Base-by-base conservation (phyloP, 768 basidiomycete species). In the Crucibulum laeve region DNA sequence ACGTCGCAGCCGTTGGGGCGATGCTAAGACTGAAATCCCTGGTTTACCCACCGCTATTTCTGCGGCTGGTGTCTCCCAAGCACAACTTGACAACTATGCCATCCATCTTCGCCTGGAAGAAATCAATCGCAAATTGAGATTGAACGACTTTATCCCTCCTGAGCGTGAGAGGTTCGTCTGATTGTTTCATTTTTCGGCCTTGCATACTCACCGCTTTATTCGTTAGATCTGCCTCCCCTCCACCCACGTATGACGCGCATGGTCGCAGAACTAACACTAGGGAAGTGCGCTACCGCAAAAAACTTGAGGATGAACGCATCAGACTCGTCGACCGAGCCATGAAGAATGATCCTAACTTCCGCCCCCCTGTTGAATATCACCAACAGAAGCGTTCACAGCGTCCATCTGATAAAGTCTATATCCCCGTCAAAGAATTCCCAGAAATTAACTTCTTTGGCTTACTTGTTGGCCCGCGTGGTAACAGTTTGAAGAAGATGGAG, bases 401-500 rank as follows among this genome's bases (percentile, higher is more conserved):
- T 37, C 94, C 95, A 11, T 88, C 89, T 25, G 96, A 99, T 47
- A 98, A 98, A 68, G 96, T 99, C 48, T 99, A 98, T 62, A 97
- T 99, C 48, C 96, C 96, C 30, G 94, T 97, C 61, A 98, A 99
- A 64, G 96, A 99, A 67, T 99, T 99, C 55, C 96, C 96, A 1
- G 95, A 98, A 68, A 98, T 99, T 74, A 99, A 99, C 63, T 99
- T 98, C 71, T 98, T 99, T 56, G 96, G 96, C 54, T 73, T 99
- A 49, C 80, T 99, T 48, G 95, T 99, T 51, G 96, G 96, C 28
- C 96, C 96, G 58, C 88, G 96, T 57, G 96, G 96, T 36, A 98
- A 99, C 62, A 94, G 94, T 70, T 70, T 98, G 76, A 99, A 99
- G 78, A 94, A 92, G 68, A 99, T 99, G 96, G 96, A 99, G 65